Evolutionary conservation across 306 rosid species (phyloP).

Genomic region (Cucumis melo): DNA sequence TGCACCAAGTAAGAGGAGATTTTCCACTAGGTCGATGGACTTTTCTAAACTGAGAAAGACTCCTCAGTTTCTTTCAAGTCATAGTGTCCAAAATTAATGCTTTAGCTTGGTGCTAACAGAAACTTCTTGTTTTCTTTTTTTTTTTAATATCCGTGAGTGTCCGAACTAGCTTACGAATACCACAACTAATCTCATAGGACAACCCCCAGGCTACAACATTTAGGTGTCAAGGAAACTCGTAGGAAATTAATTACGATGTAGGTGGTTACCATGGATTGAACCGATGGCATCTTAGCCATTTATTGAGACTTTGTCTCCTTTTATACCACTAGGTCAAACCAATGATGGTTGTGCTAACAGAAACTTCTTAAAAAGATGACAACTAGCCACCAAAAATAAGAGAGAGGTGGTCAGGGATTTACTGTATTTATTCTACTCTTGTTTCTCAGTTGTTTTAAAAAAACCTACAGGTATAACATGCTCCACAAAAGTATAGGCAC

Average conservation of each 20-base stretch:
- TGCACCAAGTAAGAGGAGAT: background rate
- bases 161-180: too few relatives aligned
- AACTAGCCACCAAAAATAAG: background rate
- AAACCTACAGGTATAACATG: too few relatives aligned
- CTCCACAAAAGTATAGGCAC: background rate
- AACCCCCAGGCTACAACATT: too few relatives aligned
- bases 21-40: background rate
- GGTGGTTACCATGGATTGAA: too few relatives aligned
- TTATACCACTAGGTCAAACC: too few relatives aligned
- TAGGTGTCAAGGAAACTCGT: too few relatives aligned
- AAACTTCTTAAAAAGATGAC: background rate
- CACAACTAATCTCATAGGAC: too few relatives aligned
- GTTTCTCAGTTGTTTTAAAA: background rate
- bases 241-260: too few relatives aligned
- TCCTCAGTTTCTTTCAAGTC: background rate
- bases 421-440: background rate
- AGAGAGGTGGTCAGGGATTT: background rate
- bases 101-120: background rate
- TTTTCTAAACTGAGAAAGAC: background rate
- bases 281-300: too few relatives aligned
- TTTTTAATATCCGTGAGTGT: too few relatives aligned
- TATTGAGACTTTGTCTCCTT: too few relatives aligned
- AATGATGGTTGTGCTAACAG: background rate
- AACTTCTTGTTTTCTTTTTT: background rate
- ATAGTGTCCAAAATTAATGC: background rate